Conservation (phyloP, 345 rosid species). For the Cochlearia excelsa region DNA sequence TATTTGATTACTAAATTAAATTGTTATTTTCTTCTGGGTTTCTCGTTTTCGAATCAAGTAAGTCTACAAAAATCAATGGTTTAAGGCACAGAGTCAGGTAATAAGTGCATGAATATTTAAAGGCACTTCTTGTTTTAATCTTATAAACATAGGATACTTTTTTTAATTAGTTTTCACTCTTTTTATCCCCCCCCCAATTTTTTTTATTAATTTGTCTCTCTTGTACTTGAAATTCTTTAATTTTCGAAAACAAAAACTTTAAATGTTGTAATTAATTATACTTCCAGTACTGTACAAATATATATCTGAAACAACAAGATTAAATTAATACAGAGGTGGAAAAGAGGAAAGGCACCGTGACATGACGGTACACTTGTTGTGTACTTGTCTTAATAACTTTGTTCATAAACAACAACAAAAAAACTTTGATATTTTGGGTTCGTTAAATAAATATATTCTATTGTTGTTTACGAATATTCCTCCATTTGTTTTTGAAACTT, state of each 20-base stretch:
- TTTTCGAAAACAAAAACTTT: neutral
- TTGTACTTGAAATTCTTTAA: neutral
- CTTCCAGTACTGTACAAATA: conserved; percentile 6
- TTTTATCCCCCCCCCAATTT: neutral
- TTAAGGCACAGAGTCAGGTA: neutral
- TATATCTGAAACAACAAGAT: conserved; percentile 1
- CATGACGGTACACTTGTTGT: conserved; percentile 30
- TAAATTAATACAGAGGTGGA: neutral
- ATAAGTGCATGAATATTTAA: conserved; percentile 17
- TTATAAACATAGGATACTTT: conserved; percentile 33
- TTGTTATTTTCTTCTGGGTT: neutral
- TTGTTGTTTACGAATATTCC: conserved; percentile 22
- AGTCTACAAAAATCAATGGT: neutral
- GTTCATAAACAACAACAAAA: no score
- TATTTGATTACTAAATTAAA: conserved; percentile 12
- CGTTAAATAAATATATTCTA: neutral
- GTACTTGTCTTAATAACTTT: conserved; percentile 21
- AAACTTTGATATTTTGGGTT: neutral
- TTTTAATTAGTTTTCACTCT: neutral
- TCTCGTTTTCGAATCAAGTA: neutral
- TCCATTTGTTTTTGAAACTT: conserved; percentile 8
- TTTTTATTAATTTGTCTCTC: neutral
- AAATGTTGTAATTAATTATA: conserved; percentile 6
- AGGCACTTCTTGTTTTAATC: conserved; percentile 21
- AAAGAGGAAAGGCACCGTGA: conserved; percentile 22